Evolutionary conservation across 208 protist genomes (phyloP).

Genomic region (Phytomonas francai): DNA sequence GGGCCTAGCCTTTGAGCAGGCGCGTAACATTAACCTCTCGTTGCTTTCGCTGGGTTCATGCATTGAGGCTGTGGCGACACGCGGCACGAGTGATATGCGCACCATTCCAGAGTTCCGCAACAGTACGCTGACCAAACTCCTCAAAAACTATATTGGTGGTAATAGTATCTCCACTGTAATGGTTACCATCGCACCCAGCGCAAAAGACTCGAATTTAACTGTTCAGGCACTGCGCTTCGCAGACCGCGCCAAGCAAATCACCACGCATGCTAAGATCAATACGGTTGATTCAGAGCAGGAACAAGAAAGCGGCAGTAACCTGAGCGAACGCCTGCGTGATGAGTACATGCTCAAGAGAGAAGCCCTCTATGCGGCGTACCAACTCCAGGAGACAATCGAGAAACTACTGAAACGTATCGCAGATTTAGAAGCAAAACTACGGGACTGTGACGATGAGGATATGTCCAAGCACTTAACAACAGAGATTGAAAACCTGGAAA

Average conservation of each 20-base stretch:
- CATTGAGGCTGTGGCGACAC: slow-evolving; percentile 71
- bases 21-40: slow-evolving; percentile 81
- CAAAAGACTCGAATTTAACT: slow-evolving; percentile 58
- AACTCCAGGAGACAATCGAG: slow-evolving; percentile 57
- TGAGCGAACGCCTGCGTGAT: slow-evolving; percentile 39
- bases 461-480: slow-evolving; percentile 41
- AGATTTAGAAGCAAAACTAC: slow-evolving; percentile 53
- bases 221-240: slow-evolving; percentile 83
- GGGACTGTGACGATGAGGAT: slow-evolving; percentile 40
- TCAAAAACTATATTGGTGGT: slow-evolving; percentile 82
- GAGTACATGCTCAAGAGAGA: slow-evolving; percentile 71
- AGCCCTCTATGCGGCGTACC: slow-evolving; percentile 62
- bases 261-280: slow-evolving; percentile 74
- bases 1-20: slow-evolving; percentile 68
- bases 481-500: slow-evolving; percentile 48
- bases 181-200: slow-evolving; percentile 66
- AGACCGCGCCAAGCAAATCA: slow-evolving; percentile 81
- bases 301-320: slow-evolving; percentile 25
- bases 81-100: slow-evolving; percentile 23
- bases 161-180: slow-evolving; percentile 82
- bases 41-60: slow-evolving; percentile 69
- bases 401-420: slow-evolving; percentile 50
- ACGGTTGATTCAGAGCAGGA: slow-evolving; percentile 35
- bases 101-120: slow-evolving; percentile 76
- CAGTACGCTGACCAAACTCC: slow-evolving; percentile 78